Evolutionary conservation across 2,329 filamentous ascomycete species (phyloP).

Genomic region (Zalaria obscura): DNA sequence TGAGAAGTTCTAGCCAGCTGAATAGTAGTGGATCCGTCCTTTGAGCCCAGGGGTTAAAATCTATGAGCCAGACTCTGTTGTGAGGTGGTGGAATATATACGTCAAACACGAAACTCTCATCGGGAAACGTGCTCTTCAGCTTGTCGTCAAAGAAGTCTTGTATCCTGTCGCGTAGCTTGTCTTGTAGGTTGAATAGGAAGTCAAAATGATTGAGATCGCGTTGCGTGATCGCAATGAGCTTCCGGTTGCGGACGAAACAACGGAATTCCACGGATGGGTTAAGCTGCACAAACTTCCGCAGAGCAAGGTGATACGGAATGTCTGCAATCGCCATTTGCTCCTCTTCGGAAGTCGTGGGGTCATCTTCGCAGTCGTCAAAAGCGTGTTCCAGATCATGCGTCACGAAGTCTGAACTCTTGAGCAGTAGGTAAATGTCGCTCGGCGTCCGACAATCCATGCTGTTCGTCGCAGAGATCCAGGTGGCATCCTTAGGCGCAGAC

Average conservation of each 20-base stretch:
- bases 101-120: constrained; percentile 76
- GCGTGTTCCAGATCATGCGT: constrained; percentile 89
- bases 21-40: constrained; percentile 83
- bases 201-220: constrained; percentile 82
- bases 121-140: constrained; percentile 65
- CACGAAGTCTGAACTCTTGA: constrained; percentile 90
- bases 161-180: constrained; percentile 53
- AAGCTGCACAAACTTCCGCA: constrained; percentile 76
- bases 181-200: constrained; percentile 58
- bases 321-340: constrained; percentile 14
- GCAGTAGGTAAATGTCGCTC: constrained; percentile 82
- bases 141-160: constrained; percentile 63
- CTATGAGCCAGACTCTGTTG: constrained; percentile 69
- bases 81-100: constrained; percentile 73
- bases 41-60: constrained; percentile 89
- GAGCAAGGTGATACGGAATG: constrained; percentile 66
- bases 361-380: constrained; percentile 57
- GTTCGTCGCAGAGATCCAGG: constrained; percentile 78
- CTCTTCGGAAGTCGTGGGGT: constrained; percentile 11
- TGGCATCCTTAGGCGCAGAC: constrained; percentile 92
- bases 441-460: constrained; percentile 79
- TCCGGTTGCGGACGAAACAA: constrained; percentile 78
- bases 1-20: constrained; percentile 75
- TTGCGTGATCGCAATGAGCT: constrained; percentile 72
- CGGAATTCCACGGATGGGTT: constrained; percentile 90